Percentiles rank a stretch among this genome's conserved stretches.
phyloP scores from a whole-genome alignment of 768 basidiomycete genomes.

The Suillus placidus region DNA sequence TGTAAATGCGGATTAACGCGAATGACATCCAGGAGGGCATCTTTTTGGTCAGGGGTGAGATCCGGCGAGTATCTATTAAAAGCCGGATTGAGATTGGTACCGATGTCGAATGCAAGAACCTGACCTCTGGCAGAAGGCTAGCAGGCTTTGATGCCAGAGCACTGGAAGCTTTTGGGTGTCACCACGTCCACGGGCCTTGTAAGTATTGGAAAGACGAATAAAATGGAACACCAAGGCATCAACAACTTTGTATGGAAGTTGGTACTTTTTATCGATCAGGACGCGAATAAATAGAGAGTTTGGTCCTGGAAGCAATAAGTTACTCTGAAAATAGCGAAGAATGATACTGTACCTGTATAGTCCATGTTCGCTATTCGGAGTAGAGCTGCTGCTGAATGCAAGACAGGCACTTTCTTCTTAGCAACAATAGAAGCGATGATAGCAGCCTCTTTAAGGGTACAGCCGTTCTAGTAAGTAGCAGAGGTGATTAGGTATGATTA shows the following conservation, averaged over 20 bases:
- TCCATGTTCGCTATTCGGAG: conserved; percentile 95
- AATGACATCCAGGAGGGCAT: conserved; percentile 92
- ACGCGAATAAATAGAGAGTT: conserved; percentile 98
- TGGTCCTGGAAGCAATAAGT: conserved; percentile 52
- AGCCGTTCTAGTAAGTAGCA: conserved; percentile 57
- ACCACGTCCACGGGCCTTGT: conserved; percentile 70
- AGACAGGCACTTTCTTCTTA: conserved; percentile 91
- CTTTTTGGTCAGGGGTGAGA: conserved; percentile 95
- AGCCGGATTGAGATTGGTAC: conserved; percentile 1
- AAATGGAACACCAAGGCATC: conserved; percentile 98
- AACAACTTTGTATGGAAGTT: conserved; percentile 96
- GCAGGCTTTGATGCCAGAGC: conserved; percentile 95
- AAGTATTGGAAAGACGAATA: conserved; percentile 91
- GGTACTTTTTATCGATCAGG: conserved; percentile 96
- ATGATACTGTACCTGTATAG: conserved; percentile 66
- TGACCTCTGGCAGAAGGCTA: conserved; percentile 92
- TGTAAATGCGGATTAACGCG: conserved; percentile 84
- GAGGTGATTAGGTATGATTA: conserved; percentile 7
- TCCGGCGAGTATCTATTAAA: conserved; percentile 83
- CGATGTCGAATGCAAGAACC: conserved; percentile 7
- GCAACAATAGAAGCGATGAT: conserved; percentile 91
- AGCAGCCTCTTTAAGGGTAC: conserved; percentile 91
- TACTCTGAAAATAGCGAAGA: background rate
- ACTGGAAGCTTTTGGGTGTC: conserved; percentile 89
- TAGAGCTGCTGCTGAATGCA: conserved; percentile 94